phyloP scores from a whole-genome alignment of 2,329 filamentous ascomycete genomes.

The Neurospora sp. region DNA sequence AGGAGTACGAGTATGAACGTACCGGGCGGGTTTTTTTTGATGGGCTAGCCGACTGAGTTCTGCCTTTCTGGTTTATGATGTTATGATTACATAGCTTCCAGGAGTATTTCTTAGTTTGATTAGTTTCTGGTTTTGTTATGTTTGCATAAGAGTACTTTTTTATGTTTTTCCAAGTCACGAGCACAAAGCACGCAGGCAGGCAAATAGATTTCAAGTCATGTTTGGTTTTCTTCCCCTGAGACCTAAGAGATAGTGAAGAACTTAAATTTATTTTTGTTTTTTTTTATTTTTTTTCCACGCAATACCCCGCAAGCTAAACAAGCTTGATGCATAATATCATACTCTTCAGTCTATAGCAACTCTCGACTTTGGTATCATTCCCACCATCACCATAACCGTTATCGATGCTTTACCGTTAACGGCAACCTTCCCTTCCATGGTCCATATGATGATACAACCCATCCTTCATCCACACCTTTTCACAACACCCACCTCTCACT shows the following conservation, averaged over 20 bases:
- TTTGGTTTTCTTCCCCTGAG: background rate
- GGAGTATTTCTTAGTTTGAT: background rate
- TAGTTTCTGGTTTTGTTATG: background rate
- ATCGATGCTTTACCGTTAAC: background rate
- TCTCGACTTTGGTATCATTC: background rate
- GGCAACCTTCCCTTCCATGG: background rate
- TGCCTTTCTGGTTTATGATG: background rate
- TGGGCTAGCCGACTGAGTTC: background rate
- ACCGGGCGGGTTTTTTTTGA: background rate
- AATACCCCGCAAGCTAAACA: background rate
- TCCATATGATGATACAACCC: background rate
- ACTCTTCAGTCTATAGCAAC: background rate
- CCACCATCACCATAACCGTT: background rate
- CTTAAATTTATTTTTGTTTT: background rate
- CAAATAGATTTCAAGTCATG: background rate
- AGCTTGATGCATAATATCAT: background rate
- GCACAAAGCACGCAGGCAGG: background rate
- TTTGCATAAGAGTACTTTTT: background rate
- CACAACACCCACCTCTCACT: background rate
- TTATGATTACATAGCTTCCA: background rate
- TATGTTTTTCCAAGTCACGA: background rate
- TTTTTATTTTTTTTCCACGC: no score
- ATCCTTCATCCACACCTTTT: conserved; percentile 1
- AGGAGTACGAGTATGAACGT: background rate
- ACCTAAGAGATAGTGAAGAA: background rate